Percentiles rank a stretch among this genome's conserved stretches.
Evolutionary conservation across 2,329 filamentous ascomycete genomes (phyloP).

Genomic region (Pseudopithomyces maydicus): DNA sequence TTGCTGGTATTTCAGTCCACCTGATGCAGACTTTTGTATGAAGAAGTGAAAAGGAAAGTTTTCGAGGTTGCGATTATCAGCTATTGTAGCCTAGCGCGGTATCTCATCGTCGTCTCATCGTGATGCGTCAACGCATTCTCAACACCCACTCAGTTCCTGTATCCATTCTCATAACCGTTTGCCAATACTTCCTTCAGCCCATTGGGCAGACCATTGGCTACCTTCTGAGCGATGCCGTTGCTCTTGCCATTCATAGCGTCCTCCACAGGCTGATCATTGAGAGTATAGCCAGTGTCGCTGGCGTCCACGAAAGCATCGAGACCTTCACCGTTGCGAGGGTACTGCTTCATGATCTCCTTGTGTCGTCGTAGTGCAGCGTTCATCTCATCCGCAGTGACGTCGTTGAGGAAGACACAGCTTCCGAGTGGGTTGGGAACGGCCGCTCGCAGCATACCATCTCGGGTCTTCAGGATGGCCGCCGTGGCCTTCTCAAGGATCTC

Average conservation of each 20-base stretch:
- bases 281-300: constrained; percentile 68
- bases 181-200: constrained; percentile 30
- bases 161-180: constrained; percentile 39
- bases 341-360: constrained; percentile 67
- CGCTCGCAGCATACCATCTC: constrained; percentile 70
- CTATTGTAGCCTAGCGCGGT: neutral
- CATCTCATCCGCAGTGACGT: constrained; percentile 67
- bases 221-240: constrained; percentile 18
- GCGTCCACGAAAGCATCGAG: constrained; percentile 72
- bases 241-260: constrained; percentile 26
- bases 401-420: constrained; percentile 70
- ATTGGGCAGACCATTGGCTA: constrained; percentile 20
- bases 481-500: constrained; percentile 69
- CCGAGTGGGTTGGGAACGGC: constrained; percentile 73
- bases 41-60: neutral
- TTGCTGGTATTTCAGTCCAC: neutral
- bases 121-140: neutral
- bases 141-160: constrained; percentile 29
- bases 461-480: constrained; percentile 71
- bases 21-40: neutral
- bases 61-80: neutral
- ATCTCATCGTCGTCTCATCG: neutral
- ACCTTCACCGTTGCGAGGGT: constrained; percentile 67
- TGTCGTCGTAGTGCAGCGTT: constrained; percentile 64
- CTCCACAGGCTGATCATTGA: constrained; percentile 51